Conservation (phyloP, 768 basidiomycete species). For the Pholiota conissans region DNA sequence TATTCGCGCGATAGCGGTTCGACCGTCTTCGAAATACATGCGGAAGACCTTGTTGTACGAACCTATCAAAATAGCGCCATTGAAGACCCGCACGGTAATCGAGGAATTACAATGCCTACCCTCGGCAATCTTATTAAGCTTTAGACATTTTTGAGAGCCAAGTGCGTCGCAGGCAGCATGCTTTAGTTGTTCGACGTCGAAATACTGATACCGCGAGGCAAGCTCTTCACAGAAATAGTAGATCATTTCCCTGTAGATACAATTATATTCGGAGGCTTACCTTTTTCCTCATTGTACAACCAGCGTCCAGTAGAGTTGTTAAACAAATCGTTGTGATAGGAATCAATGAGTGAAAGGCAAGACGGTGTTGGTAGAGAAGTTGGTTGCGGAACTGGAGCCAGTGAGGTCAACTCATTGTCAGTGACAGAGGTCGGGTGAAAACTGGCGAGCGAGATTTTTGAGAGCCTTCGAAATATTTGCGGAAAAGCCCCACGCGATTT, state of each 20-base stretch:
- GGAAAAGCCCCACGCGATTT: too few relatives aligned
- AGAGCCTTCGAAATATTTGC: too few relatives aligned
- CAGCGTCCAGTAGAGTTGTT: too few relatives aligned
- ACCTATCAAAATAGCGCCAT: background rate
- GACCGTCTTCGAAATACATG: background rate
- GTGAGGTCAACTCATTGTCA: too few relatives aligned
- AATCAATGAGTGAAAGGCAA: too few relatives aligned
- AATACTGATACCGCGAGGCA: background rate
- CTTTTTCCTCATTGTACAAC: background rate
- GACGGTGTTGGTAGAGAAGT: too few relatives aligned
- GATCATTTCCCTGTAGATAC: background rate
- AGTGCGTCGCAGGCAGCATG: background rate
- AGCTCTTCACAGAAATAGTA: background rate
- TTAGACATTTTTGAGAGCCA: background rate
- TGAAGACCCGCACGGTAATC: background rate
- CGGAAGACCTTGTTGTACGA: background rate
- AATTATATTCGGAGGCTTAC: background rate
- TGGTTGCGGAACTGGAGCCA: too few relatives aligned
- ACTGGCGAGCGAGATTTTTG: too few relatives aligned
- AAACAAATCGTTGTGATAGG: too few relatives aligned
- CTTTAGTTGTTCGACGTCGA: background rate
- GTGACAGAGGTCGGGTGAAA: too few relatives aligned
- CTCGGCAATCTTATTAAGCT: background rate
- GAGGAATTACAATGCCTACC: background rate
- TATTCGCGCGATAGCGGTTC: background rate